phyloP scores from a whole-genome alignment of 495 filamentous ascomycete genomes.

The Endocarpon pusillum region DNA sequence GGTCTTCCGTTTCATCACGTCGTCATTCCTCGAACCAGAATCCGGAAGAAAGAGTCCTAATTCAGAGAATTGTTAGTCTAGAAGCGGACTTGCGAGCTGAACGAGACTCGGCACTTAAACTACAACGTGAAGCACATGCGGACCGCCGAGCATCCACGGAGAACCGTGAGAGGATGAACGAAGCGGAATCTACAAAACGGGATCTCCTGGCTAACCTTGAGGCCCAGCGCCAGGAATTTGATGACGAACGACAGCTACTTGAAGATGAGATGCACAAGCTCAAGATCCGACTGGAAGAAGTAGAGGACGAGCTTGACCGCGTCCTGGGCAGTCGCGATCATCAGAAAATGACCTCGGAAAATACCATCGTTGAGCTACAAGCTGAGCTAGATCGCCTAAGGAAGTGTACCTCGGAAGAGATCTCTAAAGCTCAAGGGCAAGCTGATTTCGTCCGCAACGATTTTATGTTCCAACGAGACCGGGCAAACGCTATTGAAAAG shows the following conservation, averaged over 20 bases:
- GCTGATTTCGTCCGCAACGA: conserved; percentile 38
- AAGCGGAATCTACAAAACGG: conserved; percentile 78
- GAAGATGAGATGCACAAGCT: conserved; percentile 61
- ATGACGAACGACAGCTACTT: conserved; percentile 62
- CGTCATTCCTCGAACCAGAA: conserved; percentile 50
- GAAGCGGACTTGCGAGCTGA: conserved; percentile 63
- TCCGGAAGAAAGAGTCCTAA: conserved; percentile 43
- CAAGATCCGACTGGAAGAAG: conserved; percentile 61
- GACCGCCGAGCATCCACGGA: conserved; percentile 45
- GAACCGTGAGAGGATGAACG: conserved; percentile 44
- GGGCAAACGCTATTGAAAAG: conserved; percentile 32
- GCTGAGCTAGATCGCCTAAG: conserved; percentile 45
- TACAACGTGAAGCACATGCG: conserved; percentile 46
- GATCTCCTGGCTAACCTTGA: conserved; percentile 92
- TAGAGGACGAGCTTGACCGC: conserved; percentile 79
- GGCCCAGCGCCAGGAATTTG: conserved; percentile 73
- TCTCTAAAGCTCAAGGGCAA: conserved; percentile 30
- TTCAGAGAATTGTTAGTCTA: conserved; percentile 55
- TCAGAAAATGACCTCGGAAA: conserved; percentile 50
- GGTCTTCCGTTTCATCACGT: conserved; percentile 48
- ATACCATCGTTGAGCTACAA: conserved; percentile 49
- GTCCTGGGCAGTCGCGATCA: conserved; percentile 68
- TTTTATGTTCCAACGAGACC: conserved; percentile 34
- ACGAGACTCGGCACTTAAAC: conserved; percentile 35
- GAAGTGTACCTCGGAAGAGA: conserved; percentile 37